Conservation (phyloP, 768 basidiomycete species). For the Trametes maxima region DNA sequence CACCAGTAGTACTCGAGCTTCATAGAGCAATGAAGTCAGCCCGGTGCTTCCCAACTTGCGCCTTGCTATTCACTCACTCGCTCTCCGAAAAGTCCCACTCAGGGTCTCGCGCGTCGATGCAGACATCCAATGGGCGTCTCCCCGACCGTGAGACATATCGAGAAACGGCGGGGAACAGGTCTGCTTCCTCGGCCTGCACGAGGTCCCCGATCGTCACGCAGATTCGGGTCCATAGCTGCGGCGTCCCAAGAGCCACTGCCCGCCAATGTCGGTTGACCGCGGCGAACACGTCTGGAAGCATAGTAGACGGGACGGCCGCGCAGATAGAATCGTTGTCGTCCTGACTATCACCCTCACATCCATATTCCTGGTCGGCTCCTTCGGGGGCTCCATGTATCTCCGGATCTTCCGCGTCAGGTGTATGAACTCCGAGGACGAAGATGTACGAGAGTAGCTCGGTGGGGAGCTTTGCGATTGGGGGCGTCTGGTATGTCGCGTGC, state of each 20-base stretch:
- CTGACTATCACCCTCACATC: neutral
- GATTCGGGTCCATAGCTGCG: constrained; percentile 57
- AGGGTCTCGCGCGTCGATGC: constrained; percentile 60
- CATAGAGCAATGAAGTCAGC: neutral
- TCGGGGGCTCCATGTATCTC: constrained; percentile 15
- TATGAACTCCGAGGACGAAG: constrained; percentile 50
- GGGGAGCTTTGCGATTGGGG: constrained; percentile 42
- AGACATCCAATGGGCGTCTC: constrained; percentile 52
- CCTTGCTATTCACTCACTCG: constrained; percentile 37
- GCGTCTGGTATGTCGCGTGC: neutral
- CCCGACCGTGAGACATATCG: constrained; percentile 48
- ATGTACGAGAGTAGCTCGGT: constrained; percentile 60
- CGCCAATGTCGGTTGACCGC: constrained; percentile 58
- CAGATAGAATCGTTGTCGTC: constrained; percentile 16
- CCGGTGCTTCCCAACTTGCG: neutral
- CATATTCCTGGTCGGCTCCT: constrained; percentile 18
- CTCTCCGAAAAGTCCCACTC: constrained; percentile 60
- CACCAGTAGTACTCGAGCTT: constrained; percentile 11
- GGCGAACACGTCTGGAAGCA: constrained; percentile 47
- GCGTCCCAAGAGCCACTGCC: constrained; percentile 47
- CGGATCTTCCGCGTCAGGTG: constrained; percentile 27
- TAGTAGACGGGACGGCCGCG: constrained; percentile 26
- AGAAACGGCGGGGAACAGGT: constrained; percentile 21
- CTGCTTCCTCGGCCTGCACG: neutral
- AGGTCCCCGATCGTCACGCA: constrained; percentile 43